Evolutionary conservation across 495 filamentous ascomycete genomes (phyloP), one percentile per base, ranked within the genome.

Genomic region (Aspergillus steynii): DNA sequence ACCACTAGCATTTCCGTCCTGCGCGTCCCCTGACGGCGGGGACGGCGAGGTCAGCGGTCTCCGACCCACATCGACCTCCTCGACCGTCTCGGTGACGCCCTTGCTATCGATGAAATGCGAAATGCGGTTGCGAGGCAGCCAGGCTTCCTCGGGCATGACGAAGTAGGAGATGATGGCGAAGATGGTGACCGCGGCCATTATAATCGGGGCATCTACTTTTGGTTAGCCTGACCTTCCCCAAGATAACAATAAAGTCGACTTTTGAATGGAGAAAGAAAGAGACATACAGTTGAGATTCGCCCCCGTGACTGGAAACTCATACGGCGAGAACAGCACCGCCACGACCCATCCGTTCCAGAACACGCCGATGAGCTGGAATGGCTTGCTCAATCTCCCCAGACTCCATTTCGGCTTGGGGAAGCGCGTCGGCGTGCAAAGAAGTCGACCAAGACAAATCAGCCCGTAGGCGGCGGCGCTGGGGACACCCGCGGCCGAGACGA

Each of bases 391-490:
- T 0, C 69, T 62, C 1, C 78, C 78, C 6, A 81, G 65, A 57
- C 74, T 81, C 78, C 78, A 81, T 29, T 70, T 53, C 7, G 78
- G 78, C 60, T 73, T 81, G 27, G 78, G 78, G 61, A 81, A 81
- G 9, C 71, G 73, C 1, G 76, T 70, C 0, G 74, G 77, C 1
- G 82, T 84, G 49, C 80, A 76, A 50, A 82, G 63, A 9, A 79
- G 69, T 15, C 82, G 77, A 4, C 77, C 82, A 1, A 84, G 77
- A 55, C 80, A 82, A 64, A 84, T 82, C 6, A 84, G 71, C 2
- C 80, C 81, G 61, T 84, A 84, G 4, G 81, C 80, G 0, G 82
- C 81, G 26, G 81, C 81, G 48, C 80, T 82, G 48, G 78, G 78
- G 28, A 81, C 78, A 58, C 78, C 78, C 37, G 78, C 78, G 25